Conservation (phyloP, 129 eudicot genomes). For the Gnaphalium uliginosum region DNA sequence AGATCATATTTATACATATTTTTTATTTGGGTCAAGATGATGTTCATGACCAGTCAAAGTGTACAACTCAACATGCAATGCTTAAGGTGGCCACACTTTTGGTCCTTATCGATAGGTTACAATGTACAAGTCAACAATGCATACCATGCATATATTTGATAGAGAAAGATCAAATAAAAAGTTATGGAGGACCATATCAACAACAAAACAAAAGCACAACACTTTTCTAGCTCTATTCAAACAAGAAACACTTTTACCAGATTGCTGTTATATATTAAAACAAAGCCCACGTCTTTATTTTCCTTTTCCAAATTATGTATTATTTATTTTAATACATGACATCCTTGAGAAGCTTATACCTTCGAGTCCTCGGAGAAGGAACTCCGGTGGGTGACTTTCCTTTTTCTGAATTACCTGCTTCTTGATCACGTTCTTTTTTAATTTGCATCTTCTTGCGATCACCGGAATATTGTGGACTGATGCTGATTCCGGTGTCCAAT, state of each 20-base stretch:
- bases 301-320: neutral
- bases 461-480: slow-evolving; percentile 40
- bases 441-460: slow-evolving; percentile 52
- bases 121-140: slow-evolving; percentile 15
- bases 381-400: slow-evolving; percentile 54
- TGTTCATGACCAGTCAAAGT: no score
- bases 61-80: no score
- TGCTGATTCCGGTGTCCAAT: slow-evolving; percentile 17
- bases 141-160: neutral
- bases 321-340: slow-evolving; percentile 62
- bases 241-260: slow-evolving; percentile 16
- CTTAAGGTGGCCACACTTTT: no score
- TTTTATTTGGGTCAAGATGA: no score
- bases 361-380: slow-evolving; percentile 74
- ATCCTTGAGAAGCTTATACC: slow-evolving; percentile 98
- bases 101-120: neutral
- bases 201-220: slow-evolving; percentile 11
- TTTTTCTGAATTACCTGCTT: slow-evolving; percentile 34
- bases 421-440: slow-evolving; percentile 45
- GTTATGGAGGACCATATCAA: slow-evolving; percentile 26
- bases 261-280: slow-evolving; percentile 7
- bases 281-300: neutral
- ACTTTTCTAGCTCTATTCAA: slow-evolving; percentile 9
- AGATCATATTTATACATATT: no score
- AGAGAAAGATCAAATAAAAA: slow-evolving; percentile 23